Base-by-base conservation (phyloP, 176 grass and related monocot genomes). In the Lolium multiflorum region DNA sequence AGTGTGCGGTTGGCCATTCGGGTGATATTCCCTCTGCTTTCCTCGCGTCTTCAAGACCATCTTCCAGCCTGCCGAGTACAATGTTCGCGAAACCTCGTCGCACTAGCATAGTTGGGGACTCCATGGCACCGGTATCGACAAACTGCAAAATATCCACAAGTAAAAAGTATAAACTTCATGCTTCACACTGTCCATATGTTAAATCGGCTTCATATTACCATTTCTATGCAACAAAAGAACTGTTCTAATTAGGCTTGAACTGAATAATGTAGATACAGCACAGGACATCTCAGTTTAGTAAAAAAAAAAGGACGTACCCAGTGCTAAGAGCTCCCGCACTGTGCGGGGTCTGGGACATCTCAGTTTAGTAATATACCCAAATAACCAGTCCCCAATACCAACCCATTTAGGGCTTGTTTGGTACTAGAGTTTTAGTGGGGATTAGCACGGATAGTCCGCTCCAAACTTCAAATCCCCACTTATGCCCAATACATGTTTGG, bases 91-190 rank as follows among this genome's bases (percentile, higher is more conserved):
- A 84, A 35, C 93, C 91, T 31, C 93, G 88, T 7, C 95, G 87
- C 22, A n/a, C 91, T 6, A 98, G 73, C 51, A 98, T 84, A 4
- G 91, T 93, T 14, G 91, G 95, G 73, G 91, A 91, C 51, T 93
- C 84, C 59, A 88, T 87, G 22, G 86, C 87, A 44, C 89, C 95
- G 20, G 74, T 81, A 55, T 89, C 87, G 5, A 95, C 84, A 55
- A 98, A 90, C 95, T 95, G 84, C 41, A 87, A 81, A 85, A 66
- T 49, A 65, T 68, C 25, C 37, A 90, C 87, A 70, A 35, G 0
- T 50, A 2, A 74, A 71, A 28, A 5, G 22, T 24, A 49, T 51
- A 50, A 84, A 39, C 50, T 38, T 16, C 26, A n/a, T 14, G 47
- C 11, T 54, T 81, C 44, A 67, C 47, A 16, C 63, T 17, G 5